Conservation (phyloP, 2,329 filamentous ascomycete genomes). For the Pseudocercospora fijiensis region DNA sequence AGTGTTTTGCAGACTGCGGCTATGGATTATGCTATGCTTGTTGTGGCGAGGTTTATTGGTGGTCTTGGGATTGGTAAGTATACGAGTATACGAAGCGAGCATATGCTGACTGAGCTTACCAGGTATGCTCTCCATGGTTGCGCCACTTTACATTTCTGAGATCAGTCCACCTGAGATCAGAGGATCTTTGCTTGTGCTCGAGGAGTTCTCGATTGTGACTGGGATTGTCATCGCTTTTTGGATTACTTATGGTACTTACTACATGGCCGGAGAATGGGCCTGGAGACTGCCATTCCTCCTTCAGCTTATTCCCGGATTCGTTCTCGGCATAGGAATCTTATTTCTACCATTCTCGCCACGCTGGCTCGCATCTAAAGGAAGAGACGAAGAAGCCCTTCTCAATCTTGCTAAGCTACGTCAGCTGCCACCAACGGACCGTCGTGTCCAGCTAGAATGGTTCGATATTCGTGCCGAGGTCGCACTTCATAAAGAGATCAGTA, state of each 20-base stretch:
- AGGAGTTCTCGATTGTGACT: conserved; percentile 49
- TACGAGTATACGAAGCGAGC: background rate
- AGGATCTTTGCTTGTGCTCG: conserved; percentile 49
- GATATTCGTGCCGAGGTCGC: conserved; percentile 56
- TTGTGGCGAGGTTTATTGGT: conserved; percentile 36
- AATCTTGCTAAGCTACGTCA: conserved; percentile 35
- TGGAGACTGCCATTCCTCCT: conserved; percentile 52
- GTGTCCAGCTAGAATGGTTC: conserved; percentile 54
- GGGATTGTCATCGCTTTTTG: conserved; percentile 55
- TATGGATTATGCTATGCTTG: conserved; percentile 35
- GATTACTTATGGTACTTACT: conserved; percentile 56
- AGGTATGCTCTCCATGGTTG: conserved; percentile 38
- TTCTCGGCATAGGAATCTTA: conserved; percentile 36
- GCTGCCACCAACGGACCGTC: conserved; percentile 49
- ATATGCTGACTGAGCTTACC: background rate
- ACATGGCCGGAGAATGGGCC: conserved; percentile 48
- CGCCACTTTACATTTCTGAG: conserved; percentile 72
- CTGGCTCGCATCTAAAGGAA: conserved; percentile 37
- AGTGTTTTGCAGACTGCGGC: conserved; percentile 43
- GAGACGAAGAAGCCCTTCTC: conserved; percentile 35
- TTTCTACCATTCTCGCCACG: conserved; percentile 40
- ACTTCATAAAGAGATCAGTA: conserved; percentile 49
- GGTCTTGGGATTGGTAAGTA: conserved; percentile 35
- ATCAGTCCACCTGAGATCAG: conserved; percentile 62
- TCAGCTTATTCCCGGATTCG: conserved; percentile 43